Conservation (phyloP, 177 flowering plant genomes). For the Vitis hybrid region DNA sequence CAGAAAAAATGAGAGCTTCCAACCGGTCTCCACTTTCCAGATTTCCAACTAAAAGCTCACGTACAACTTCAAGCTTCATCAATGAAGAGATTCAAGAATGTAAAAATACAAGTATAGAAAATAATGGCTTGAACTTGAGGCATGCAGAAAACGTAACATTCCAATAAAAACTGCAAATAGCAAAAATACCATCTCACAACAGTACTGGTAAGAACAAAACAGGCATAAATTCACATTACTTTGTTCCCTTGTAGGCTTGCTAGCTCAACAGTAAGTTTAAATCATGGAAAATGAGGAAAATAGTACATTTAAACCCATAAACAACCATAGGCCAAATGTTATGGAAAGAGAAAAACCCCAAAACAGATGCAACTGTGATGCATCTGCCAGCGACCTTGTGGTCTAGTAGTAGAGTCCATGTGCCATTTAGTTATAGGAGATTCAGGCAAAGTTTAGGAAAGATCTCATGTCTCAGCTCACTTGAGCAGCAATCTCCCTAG, state of each 20-base stretch:
- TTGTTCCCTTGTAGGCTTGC: neutral
- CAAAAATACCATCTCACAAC: neutral
- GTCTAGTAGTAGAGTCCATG: no score
- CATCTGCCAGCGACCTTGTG: neutral
- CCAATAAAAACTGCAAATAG: neutral
- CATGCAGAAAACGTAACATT: neutral
- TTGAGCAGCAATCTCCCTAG: no score
- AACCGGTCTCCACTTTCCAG: slow-evolving; percentile 46
- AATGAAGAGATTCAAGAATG: slow-evolving; percentile 2
- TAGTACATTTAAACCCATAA: neutral
- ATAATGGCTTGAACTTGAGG: neutral
- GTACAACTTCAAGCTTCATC: slow-evolving; percentile 87
- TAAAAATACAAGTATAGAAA: neutral
- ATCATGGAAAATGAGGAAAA: neutral
- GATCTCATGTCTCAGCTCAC: no score
- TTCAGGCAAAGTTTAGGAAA: no score
- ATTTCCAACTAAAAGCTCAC: slow-evolving; percentile 60
- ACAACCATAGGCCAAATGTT: neutral
- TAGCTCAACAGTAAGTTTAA: neutral
- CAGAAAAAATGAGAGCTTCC: slow-evolving; percentile 77
- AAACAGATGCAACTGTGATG: neutral
- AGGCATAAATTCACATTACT: neutral
- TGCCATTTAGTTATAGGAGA: no score
- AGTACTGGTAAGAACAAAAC: neutral
- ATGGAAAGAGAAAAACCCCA: neutral